phyloP scores from a whole-genome alignment of 371 early-diverging fungal genomes.

The Blyttiomyces sp. region DNA sequence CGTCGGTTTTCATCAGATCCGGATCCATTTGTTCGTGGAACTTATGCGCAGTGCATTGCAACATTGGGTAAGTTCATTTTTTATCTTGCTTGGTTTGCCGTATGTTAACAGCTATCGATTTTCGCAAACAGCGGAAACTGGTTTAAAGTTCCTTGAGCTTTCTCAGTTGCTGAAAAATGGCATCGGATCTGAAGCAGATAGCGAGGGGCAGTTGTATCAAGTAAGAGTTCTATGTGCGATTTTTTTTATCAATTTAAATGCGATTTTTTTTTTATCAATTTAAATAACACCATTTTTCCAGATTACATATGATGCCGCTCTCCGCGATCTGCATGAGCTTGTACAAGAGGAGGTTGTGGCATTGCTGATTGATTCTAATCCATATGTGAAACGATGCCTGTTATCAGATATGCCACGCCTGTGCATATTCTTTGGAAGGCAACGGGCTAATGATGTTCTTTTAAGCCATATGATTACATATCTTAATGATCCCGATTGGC shows the following conservation, averaged over 20 bases:
- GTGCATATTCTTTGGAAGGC: conserved; percentile 81
- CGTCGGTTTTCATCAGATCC: conserved; percentile 65
- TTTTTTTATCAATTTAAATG: conserved; percentile 1
- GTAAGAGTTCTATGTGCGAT: background rate
- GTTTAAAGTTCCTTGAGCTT: conserved; percentile 69
- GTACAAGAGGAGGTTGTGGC: conserved; percentile 62
- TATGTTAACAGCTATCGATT: background rate
- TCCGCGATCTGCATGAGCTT: conserved; percentile 67
- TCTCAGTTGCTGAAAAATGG: conserved; percentile 59
- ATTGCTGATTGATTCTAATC: conserved; percentile 66
- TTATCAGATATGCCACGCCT: conserved; percentile 71
- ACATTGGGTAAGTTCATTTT: conserved; percentile 36
- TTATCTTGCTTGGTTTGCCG: background rate
- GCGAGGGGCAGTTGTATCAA: conserved; percentile 36
- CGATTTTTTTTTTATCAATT: background rate
- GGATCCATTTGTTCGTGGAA: conserved; percentile 74
- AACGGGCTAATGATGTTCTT: conserved; percentile 78
- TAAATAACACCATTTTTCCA: conserved; percentile 17
- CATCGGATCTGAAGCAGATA: conserved; percentile 48
- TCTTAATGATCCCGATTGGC: conserved; percentile 90
- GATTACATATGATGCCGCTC: conserved; percentile 69
- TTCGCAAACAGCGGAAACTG: conserved; percentile 62
- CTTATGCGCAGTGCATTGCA: conserved; percentile 80
- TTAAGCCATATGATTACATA: conserved; percentile 92
- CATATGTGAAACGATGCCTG: conserved; percentile 73